Evolutionary conservation across 345 rosid genomes (phyloP).

Genomic region (Adansonia digitata): DNA sequence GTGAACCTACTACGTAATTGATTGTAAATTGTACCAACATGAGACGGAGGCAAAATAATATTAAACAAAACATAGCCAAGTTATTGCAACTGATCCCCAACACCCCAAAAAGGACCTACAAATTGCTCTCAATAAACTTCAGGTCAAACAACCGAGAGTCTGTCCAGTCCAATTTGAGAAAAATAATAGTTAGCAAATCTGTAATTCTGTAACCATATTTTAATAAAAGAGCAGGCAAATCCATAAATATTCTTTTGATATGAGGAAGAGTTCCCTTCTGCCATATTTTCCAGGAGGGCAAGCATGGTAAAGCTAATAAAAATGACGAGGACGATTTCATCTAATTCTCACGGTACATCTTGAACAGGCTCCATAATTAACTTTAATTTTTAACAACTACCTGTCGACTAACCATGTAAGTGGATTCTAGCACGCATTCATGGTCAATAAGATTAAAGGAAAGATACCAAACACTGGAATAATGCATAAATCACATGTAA

Average conservation of each 20-base stretch:
- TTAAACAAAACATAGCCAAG: neutral
- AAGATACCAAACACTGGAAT: neutral
- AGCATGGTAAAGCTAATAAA: neutral
- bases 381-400: neutral
- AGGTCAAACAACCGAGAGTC: neutral
- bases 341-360: neutral
- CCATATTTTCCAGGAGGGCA: neutral
- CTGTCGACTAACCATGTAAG: neutral
- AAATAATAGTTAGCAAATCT: neutral
- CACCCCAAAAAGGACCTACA: neutral
- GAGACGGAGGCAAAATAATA: neutral
- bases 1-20: neutral
- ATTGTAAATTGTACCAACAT: neutral
- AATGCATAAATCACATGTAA: neutral
- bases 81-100: neutral
- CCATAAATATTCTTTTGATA: neutral
- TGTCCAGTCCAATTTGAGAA: neutral
- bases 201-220: neutral
- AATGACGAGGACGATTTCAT: neutral
- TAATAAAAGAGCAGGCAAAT: neutral
- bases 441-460: constrained; percentile 1
- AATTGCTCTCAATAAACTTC: neutral
- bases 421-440: neutral
- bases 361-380: neutral
- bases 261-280: neutral